Evolutionary conservation across 1,284 basidiomycete genomes (phyloP).

Genomic region (Takashimella koratensis): DNA sequence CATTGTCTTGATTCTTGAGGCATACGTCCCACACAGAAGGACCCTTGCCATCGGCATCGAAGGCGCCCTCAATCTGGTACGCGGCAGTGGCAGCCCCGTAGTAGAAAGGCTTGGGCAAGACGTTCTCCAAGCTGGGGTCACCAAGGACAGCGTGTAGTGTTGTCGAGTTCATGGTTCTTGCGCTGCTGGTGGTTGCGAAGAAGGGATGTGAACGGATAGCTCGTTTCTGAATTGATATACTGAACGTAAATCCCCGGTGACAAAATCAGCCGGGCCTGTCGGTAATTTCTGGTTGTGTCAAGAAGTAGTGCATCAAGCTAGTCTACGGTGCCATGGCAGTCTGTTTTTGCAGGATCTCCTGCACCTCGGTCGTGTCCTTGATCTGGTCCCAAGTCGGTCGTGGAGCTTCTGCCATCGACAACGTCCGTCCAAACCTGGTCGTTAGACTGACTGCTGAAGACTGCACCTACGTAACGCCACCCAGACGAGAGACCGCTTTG

Average conservation of each 20-base stretch:
- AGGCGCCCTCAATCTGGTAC: slow-evolving; percentile 34
- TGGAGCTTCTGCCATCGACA: slow-evolving; percentile 50
- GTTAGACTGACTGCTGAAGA: not conserved
- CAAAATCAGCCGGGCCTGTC: too few relatives aligned
- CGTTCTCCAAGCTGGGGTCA: slow-evolving; percentile 10
- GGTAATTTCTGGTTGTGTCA: too few relatives aligned
- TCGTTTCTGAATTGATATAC: too few relatives aligned
- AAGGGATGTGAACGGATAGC: too few relatives aligned
- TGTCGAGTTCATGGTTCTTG: too few relatives aligned
- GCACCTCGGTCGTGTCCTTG: slow-evolving; percentile 47
- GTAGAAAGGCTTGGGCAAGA: slow-evolving; percentile 57
- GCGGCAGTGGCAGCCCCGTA: slow-evolving; percentile 64
- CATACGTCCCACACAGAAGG: slow-evolving; percentile 34
- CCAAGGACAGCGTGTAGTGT: slow-evolving; percentile 8
- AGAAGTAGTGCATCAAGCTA: too few relatives aligned
- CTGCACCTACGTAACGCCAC: slow-evolving; percentile 58
- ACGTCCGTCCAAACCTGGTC: slow-evolving; percentile 42
- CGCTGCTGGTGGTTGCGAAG: too few relatives aligned
- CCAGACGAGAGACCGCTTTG: slow-evolving; percentile 61
- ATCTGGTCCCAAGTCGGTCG: slow-evolving; percentile 59
- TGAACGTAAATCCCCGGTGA: too few relatives aligned
- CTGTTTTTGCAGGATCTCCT: not conserved
- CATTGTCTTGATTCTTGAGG: slow-evolving; percentile 9
- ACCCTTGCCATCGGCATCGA: slow-evolving; percentile 23
- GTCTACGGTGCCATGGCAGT: not conserved